Evolutionary conservation across 768 basidiomycete genomes (phyloP).

Genomic region (Saitozyma podzolica): DNA sequence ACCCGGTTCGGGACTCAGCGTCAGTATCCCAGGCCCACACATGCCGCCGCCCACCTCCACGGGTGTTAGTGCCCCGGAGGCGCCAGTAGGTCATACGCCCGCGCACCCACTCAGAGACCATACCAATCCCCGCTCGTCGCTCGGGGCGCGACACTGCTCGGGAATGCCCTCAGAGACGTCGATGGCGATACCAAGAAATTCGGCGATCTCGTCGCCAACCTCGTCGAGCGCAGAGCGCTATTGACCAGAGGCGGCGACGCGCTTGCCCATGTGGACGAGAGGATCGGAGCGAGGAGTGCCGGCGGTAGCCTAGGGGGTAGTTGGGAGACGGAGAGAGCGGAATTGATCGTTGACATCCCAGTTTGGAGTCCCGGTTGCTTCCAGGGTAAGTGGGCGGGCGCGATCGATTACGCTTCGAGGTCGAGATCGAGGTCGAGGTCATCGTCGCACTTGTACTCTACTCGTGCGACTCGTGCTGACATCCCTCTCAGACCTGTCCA

Average conservation of each 20-base stretch:
- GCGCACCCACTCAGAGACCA: constrained; percentile 36
- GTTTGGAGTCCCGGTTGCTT: constrained; percentile 50
- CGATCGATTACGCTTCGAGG: neutral
- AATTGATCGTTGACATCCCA: constrained; percentile 50
- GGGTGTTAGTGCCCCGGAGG: neutral
- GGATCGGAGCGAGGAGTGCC: constrained; percentile 5
- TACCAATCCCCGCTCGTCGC: constrained; percentile 25
- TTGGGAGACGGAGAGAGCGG: constrained; percentile 44
- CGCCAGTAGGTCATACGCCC: constrained; percentile 29
- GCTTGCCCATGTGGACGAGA: no score
- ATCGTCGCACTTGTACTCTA: neutral
- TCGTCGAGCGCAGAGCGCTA: constrained; percentile 14
- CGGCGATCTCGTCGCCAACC: constrained; percentile 24
- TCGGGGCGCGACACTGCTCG: neutral
- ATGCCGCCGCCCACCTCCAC: no score
- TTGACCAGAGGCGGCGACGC: no score
- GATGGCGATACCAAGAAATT: constrained; percentile 38
- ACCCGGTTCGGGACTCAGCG: no score
- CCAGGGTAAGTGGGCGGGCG: constrained; percentile 31
- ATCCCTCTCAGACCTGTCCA: constrained; percentile 40
- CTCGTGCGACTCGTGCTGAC: neutral
- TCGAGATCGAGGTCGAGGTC: no score
- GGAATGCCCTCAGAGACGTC: constrained; percentile 14
- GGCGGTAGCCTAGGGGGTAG: constrained; percentile 30
- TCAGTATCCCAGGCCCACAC: no score